Percentiles rank a stretch among this genome's conserved stretches.
These are phyloP conservation scores for Lunularia cruciata DNA, from an alignment of 225 moss, liverwort and hornwort genomes.

Conservation along the genomic window DNA sequence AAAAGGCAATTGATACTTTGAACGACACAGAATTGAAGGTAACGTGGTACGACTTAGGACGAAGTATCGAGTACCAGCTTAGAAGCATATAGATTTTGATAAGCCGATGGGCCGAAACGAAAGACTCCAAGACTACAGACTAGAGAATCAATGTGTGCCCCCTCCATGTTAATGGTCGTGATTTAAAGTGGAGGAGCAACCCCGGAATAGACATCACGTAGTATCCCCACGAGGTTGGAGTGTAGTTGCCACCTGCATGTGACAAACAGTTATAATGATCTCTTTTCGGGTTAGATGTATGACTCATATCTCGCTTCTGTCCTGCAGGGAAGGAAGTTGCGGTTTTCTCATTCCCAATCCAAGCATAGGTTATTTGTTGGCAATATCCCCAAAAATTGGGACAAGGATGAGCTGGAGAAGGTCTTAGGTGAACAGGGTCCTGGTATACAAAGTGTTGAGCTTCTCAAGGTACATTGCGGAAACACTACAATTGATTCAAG, in stretches of 20 bases:
- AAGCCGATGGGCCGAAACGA: too few relatives aligned
- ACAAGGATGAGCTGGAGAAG: slow-evolving; percentile 98
- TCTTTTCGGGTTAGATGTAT: neutral
- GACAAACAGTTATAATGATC: too few relatives aligned
- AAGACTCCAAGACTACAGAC: too few relatives aligned
- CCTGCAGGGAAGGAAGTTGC: slow-evolving; percentile 85
- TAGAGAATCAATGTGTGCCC: too few relatives aligned
- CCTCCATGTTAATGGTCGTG: too few relatives aligned
- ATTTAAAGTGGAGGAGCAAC: too few relatives aligned
- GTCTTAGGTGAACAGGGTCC: slow-evolving; percentile 93
- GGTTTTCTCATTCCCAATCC: slow-evolving; percentile 98
- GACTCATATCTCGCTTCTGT: neutral
- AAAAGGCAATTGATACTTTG: slow-evolving; percentile 92
- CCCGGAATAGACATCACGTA: too few relatives aligned
- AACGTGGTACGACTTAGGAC: neutral
- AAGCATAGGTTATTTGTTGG: slow-evolving; percentile 98
- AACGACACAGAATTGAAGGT: slow-evolving; percentile 99
- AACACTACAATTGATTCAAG: too few relatives aligned
- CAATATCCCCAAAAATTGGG: slow-evolving; percentile 98
- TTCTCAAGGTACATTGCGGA: slow-evolving; percentile 61
- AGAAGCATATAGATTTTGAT: too few relatives aligned
- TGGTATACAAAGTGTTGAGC: slow-evolving; percentile 98
- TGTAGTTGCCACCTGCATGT: too few relatives aligned
- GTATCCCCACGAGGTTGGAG: too few relatives aligned
- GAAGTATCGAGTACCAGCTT: too few relatives aligned